Evolutionary conservation across 2,329 filamentous ascomycete genomes (phyloP).

Genomic region (Trichoderma sp.): DNA sequence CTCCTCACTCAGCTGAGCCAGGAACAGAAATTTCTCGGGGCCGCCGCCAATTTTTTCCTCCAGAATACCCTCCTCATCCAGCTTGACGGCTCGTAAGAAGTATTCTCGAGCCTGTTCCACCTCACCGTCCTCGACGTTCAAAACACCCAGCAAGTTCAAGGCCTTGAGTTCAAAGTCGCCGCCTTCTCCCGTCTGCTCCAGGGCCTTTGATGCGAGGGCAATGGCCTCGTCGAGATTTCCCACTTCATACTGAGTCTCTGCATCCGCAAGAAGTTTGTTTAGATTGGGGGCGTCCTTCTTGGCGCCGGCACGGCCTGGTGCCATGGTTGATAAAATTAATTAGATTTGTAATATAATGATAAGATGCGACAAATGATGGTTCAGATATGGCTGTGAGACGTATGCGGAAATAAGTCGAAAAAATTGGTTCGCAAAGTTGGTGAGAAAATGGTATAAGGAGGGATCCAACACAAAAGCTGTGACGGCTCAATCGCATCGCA

Average conservation of each 20-base stretch:
- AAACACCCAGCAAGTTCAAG: slow-evolving; percentile 76
- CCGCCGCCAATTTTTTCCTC: slow-evolving; percentile 76
- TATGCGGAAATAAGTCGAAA: no score
- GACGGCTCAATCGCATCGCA: slow-evolving; percentile 12
- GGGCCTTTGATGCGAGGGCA: slow-evolving; percentile 45
- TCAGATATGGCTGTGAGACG: not conserved
- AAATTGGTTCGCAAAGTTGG: not conserved
- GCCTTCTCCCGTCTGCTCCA: slow-evolving; percentile 46
- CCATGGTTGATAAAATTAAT: slow-evolving; percentile 36
- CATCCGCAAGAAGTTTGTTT: slow-evolving; percentile 41
- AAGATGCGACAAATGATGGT: no score
- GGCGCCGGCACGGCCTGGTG: slow-evolving; percentile 43
- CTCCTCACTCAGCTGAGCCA: slow-evolving; percentile 82
- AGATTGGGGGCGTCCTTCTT: slow-evolving; percentile 37
- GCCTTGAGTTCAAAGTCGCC: slow-evolving; percentile 62
- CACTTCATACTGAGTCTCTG: slow-evolving; percentile 46
- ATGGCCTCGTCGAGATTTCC: slow-evolving; percentile 47
- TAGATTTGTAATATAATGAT: no score
- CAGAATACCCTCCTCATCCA: slow-evolving; percentile 74
- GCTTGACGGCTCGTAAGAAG: slow-evolving; percentile 71
- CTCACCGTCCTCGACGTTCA: slow-evolving; percentile 80
- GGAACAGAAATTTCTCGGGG: slow-evolving; percentile 90
- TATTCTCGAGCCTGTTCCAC: slow-evolving; percentile 70
- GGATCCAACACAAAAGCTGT: not conserved
- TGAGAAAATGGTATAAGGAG: slow-evolving; percentile 6